Evolutionary conservation across 2,329 filamentous ascomycete species (phyloP), one percentile per base, ranked within the genome.

Genomic region (Alternaria conjuncta): DNA sequence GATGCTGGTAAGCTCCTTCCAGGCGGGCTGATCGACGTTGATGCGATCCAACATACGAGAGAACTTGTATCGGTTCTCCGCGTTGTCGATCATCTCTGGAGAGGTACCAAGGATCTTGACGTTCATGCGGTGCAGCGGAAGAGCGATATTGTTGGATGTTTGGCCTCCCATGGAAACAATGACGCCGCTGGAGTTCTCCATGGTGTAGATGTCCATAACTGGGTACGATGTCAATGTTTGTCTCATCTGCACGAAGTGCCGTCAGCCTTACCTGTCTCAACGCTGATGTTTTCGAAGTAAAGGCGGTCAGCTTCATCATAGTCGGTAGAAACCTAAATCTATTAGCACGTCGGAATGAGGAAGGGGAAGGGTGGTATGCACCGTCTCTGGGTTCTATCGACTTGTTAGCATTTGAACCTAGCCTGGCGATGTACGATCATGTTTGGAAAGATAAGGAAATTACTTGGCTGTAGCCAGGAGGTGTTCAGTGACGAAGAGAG

Each of bases 61-160:
- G 85, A 98, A 98, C 85, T 98, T 98, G 87, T 96, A 98, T 62
- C 96, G 87, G 81, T 99, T 98, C 85, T 99, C 96, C 2, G 96
- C 96, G 36, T 88, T 93, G 80, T 99, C 96, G 76, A 99, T 98
- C 95, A 98, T 98, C 81, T 99, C 96, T 10, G 96, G 96, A 0
- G 95, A 97, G 2, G 96, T 99, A 71, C 96, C 96, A 5, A 98
- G 86, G 36, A 98, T 90, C 83, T 95, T 96, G 77, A 97, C 92
- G 66, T 96, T 96, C 54, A 94, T 87, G 68, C 95, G 91, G 80
- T 94, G 90, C 20, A 99, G 87, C 4, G 93, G 92, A 55, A 98
- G 86, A 2, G 96, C 94, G 74, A 99, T 97, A 84, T 98, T 98
- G 86, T 98, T 98, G 3, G 96, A 95, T 0, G 93, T 97, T 80